Evolutionary conservation across 257 asterid genomes (phyloP).

Genomic region (Primulina tabacum): DNA sequence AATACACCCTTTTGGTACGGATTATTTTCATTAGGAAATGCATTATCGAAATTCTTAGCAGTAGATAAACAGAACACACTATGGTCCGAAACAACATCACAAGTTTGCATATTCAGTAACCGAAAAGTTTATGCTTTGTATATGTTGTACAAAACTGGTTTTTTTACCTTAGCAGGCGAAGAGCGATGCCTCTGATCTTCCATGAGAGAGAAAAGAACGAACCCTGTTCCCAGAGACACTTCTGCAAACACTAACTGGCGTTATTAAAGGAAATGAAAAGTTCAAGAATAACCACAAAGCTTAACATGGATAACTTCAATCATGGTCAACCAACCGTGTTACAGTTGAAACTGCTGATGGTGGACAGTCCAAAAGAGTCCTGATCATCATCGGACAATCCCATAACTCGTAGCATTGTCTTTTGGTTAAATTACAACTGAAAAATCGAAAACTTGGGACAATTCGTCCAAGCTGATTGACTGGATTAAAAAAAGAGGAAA

Average conservation of each 20-base stretch:
- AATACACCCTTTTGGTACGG: neutral
- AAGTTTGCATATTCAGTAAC: neutral
- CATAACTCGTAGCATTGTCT: constrained; percentile 14
- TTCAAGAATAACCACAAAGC: constrained; percentile 15
- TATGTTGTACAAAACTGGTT: neutral
- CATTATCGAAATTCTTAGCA: neutral
- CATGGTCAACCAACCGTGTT: constrained; percentile 10
- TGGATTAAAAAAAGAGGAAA: neutral
- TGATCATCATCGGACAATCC: constrained; percentile 20
- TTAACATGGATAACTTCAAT: constrained; percentile 6
- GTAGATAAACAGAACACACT: neutral
- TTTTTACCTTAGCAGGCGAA: constrained; percentile 25
- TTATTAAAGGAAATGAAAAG: constrained; percentile 13
- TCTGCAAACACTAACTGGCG: constrained; percentile 25
- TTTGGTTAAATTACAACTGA: constrained; percentile 25
- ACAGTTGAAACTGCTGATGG: neutral
- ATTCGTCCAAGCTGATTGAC: constrained; percentile 35
- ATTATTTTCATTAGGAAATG: neutral
- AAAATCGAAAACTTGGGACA: constrained; percentile 30
- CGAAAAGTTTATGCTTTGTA: neutral
- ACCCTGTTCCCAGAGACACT: constrained; percentile 20
- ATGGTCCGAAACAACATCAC: constrained; percentile 1
- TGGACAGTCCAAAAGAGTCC: constrained; percentile 31
- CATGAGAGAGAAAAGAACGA: constrained; percentile 21
- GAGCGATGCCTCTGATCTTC: constrained; percentile 29